A percentile compares a stretch with the other conserved stretches of the same genome.
These are phyloP conservation scores for Haplographium delicatum DNA, from an alignment of 495 filamentous ascomycete genomes.

Conservation along the genomic window DNA sequence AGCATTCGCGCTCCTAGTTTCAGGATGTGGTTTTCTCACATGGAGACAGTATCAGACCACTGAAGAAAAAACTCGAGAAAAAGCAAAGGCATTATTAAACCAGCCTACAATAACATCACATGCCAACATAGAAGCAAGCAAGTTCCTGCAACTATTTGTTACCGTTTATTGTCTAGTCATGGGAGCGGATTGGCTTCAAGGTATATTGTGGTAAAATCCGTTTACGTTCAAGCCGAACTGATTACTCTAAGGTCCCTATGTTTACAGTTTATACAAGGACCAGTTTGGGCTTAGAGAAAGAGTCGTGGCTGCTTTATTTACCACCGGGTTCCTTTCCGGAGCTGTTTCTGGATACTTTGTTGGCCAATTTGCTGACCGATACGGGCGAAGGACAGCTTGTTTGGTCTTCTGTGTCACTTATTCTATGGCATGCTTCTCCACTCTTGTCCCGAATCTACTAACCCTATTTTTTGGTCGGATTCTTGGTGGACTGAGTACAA, in stretches of 20 bases:
- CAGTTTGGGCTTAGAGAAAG: conserved; percentile 42
- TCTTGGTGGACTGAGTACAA: conserved; percentile 52
- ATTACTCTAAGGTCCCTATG: conserved; percentile 37
- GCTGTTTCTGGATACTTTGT: conserved; percentile 45
- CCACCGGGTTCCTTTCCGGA: conserved; percentile 45
- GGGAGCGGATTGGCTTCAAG: conserved; percentile 53
- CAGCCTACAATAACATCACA: conserved; percentile 9
- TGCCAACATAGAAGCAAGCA: conserved; percentile 26
- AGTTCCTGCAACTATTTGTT: conserved; percentile 36
- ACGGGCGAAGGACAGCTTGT: conserved; percentile 45
- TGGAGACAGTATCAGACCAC: conserved; percentile 20
- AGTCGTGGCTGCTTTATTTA: conserved; percentile 44
- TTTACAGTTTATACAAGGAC: conserved; percentile 50
- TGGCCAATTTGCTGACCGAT: conserved; percentile 45
- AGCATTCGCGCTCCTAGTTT: conserved; percentile 16
- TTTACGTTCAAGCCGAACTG: background rate
- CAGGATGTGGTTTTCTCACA: conserved; percentile 17
- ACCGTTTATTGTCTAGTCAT: conserved; percentile 44
- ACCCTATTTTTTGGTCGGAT: conserved; percentile 45
- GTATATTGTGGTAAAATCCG: conserved; percentile 9
- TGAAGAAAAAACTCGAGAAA: conserved; percentile 8
- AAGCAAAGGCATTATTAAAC: conserved; percentile 6
- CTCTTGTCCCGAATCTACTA: conserved; percentile 31
- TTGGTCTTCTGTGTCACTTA: conserved; percentile 47
- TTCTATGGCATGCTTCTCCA: conserved; percentile 45